These are phyloP conservation scores for Entomortierella parvispora DNA, from an alignment of 192 early-diverging fungal species.

Conservation along the genomic window DNA sequence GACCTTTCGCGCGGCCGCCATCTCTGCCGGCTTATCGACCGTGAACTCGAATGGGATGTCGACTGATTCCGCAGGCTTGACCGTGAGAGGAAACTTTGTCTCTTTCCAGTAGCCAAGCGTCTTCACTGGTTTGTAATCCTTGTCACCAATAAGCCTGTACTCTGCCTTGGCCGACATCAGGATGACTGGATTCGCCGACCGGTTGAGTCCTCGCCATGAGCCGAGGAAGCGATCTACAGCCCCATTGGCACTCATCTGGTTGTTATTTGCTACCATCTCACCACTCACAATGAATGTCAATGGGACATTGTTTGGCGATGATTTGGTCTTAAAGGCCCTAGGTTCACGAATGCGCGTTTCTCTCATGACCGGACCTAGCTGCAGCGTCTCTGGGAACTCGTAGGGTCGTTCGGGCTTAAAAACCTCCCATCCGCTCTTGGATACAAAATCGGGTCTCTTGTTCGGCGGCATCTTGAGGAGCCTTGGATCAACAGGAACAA, in stretches of 20 bases:
- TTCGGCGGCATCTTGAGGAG: conserved; percentile 14
- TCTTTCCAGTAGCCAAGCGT: conserved; percentile 18
- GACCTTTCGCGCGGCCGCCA: conserved; percentile 10
- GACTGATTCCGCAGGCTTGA: conserved; percentile 36
- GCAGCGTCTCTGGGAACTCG: conserved; percentile 34
- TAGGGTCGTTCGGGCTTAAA: conserved; percentile 43
- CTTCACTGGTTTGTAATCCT: conserved; percentile 20
- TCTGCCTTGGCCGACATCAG: conserved; percentile 21
- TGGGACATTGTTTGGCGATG: conserved; percentile 1
- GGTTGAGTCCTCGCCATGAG: conserved; percentile 10
- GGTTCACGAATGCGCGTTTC: not conserved
- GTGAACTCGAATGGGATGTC: conserved; percentile 25
- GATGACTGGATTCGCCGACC: conserved; percentile 5
- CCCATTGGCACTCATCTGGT: not conserved
- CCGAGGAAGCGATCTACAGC: conserved; percentile 8
- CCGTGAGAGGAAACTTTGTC: conserved; percentile 14
- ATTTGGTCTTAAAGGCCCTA: conserved; percentile 6
- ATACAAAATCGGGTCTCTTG: not conserved
- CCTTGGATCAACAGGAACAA: conserved; percentile 21
- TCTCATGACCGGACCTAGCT: conserved; percentile 18
- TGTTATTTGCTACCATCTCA: conserved; percentile 17
- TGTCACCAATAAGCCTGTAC: conserved; percentile 54
- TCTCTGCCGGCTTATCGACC: conserved; percentile 39
- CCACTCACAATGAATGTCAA: not conserved
- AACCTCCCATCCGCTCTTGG: conserved; percentile 4